These are phyloP conservation scores for Dunaliella primolecta DNA, from an alignment of 139 green algal species.

Conservation along the genomic window DNA sequence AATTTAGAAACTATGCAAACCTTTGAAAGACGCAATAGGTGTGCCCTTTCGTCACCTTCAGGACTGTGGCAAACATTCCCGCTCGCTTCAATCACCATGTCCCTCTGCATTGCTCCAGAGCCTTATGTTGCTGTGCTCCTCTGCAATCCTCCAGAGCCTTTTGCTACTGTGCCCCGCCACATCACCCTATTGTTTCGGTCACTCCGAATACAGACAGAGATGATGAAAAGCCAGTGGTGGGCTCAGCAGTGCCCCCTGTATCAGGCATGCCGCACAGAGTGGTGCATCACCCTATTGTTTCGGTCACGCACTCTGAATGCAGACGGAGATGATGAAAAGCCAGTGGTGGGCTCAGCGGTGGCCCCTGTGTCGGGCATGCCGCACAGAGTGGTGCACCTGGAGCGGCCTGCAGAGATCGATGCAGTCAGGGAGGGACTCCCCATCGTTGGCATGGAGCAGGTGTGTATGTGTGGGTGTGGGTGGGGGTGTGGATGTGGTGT, in stretches of 20 bases:
- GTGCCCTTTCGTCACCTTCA: too few relatives aligned
- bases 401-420: constrained; percentile 49
- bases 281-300: constrained; percentile 33
- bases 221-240: neutral
- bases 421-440: constrained; percentile 63
- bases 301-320: constrained; percentile 44
- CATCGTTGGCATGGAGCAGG: constrained; percentile 83
- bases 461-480: neutral
- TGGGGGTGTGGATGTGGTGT: neutral
- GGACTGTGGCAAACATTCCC: too few relatives aligned
- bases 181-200: too few relatives aligned
- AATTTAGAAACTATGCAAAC: too few relatives aligned
- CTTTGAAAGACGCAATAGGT: too few relatives aligned
- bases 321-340: neutral
- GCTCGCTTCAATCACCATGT: too few relatives aligned
- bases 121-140: too few relatives aligned
- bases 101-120: too few relatives aligned
- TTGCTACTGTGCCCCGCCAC: too few relatives aligned
- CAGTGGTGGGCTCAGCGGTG: neutral
- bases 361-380: neutral
- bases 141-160: too few relatives aligned
- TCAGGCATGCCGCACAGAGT: constrained; percentile 24
- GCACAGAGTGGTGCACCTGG: constrained; percentile 44
- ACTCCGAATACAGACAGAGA: too few relatives aligned
- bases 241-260: neutral